phyloP scores from a whole-genome alignment of 2,329 filamentous ascomycete species.

The Phaeoacremonium minimum region DNA sequence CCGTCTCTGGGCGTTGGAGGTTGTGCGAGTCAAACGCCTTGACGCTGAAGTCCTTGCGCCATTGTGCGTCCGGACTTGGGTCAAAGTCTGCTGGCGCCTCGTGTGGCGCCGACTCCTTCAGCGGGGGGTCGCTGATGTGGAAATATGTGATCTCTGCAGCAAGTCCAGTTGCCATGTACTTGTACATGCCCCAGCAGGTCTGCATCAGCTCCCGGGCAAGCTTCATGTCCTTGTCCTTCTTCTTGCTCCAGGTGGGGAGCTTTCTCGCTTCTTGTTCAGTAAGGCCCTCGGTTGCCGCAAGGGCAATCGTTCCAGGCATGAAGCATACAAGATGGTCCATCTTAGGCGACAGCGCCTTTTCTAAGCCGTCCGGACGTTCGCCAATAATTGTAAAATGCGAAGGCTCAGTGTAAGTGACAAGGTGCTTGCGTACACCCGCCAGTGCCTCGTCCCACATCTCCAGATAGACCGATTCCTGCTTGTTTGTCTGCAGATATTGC shows the following conservation, averaged over 20 bases:
- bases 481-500: slow-evolving; percentile 91
- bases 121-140: slow-evolving; percentile 65
- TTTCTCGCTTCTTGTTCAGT: slow-evolving; percentile 72
- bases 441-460: slow-evolving; percentile 92
- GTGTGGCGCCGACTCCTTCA: slow-evolving; percentile 52
- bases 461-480: slow-evolving; percentile 78
- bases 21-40: slow-evolving; percentile 86
- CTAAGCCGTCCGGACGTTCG: slow-evolving; percentile 74
- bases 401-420: slow-evolving; percentile 81
- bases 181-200: slow-evolving; percentile 98
- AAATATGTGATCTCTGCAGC: slow-evolving; percentile 95
- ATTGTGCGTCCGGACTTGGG: slow-evolving; percentile 50
- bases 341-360: slow-evolving; percentile 67
- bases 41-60: slow-evolving; percentile 76
- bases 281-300: slow-evolving; percentile 77
- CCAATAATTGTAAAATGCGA: slow-evolving; percentile 84
- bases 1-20: slow-evolving; percentile 89
- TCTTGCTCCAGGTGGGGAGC: slow-evolving; percentile 65
- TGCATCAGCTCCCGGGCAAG: slow-evolving; percentile 89
- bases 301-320: slow-evolving; percentile 90
- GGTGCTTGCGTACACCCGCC: slow-evolving; percentile 80
- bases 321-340: slow-evolving; percentile 99
- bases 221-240: slow-evolving; percentile 81
- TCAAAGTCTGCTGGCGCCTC: slow-evolving; percentile 45
- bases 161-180: slow-evolving; percentile 83